Percentiles rank a stretch among this genome's conserved stretches.
Conservation (phyloP, 1,284 basidiomycete species). For the Trametes hirsuta region DNA sequence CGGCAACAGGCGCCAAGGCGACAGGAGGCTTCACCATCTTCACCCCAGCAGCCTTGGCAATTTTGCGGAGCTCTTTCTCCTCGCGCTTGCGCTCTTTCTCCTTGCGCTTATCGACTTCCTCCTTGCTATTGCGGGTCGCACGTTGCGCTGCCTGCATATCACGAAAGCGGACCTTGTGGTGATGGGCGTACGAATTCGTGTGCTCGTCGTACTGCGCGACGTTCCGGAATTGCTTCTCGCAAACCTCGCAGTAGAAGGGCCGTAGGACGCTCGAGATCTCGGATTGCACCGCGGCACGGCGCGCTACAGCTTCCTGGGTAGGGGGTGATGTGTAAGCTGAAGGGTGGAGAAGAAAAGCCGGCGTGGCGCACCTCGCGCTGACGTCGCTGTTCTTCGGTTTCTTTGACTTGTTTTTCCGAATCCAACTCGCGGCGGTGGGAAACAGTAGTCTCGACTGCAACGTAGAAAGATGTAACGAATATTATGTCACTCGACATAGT, state of each 20-base stretch:
- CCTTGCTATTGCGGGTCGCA: constrained; percentile 51
- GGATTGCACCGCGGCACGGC: constrained; percentile 61
- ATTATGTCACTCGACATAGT: too few species aligned
- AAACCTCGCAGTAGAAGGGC: constrained; percentile 78
- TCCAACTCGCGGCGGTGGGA: constrained; percentile 76
- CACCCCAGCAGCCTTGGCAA: constrained; percentile 77
- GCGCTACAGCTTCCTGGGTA: constrained; percentile 65
- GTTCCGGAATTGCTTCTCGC: constrained; percentile 83
- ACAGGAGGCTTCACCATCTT: constrained; percentile 59
- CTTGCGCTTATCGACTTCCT: constrained; percentile 70
- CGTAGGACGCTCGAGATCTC: constrained; percentile 69
- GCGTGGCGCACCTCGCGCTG: constrained; percentile 60
- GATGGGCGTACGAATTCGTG: constrained; percentile 82
- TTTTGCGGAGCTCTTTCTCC: constrained; percentile 78
- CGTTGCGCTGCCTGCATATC: constrained; percentile 74
- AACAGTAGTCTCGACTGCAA: constrained; percentile 69
- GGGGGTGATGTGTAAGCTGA: not conserved
- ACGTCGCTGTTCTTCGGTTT: constrained; percentile 74
- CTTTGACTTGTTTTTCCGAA: constrained; percentile 76
- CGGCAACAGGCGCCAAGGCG: constrained; percentile 17
- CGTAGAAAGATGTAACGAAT: not conserved
- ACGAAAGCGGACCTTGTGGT: constrained; percentile 75
- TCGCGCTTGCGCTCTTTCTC: constrained; percentile 83
- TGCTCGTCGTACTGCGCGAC: constrained; percentile 86
- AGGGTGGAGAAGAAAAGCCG: not conserved